These are phyloP conservation scores for Pleurotus giganteus DNA, from an alignment of 768 basidiomycete species.

Conservation along the genomic window DNA sequence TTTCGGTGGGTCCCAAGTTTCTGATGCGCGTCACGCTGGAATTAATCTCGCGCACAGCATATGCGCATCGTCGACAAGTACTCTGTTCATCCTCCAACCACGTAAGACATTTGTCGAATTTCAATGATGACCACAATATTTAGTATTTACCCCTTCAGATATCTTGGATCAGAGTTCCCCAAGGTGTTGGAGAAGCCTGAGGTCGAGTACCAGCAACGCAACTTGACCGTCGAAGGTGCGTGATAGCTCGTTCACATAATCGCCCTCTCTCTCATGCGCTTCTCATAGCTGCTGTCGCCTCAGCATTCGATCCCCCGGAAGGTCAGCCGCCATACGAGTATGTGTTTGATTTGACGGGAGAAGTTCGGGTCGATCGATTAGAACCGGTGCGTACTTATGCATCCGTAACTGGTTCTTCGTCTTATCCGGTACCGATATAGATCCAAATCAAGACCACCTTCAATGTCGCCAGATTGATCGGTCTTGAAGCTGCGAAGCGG, in stretches of 20 bases:
- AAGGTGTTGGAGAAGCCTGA: conserved; percentile 62
- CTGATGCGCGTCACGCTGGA: conserved; percentile 15
- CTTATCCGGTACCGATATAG: conserved; percentile 31
- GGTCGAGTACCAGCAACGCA: conserved; percentile 81
- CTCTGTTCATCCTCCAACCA: conserved; percentile 71
- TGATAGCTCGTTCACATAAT: conserved; percentile 8
- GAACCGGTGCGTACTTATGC: conserved; percentile 54
- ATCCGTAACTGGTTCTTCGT: conserved; percentile 12
- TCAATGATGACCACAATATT: neutral
- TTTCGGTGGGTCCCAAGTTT: conserved; percentile 52
- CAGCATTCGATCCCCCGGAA: conserved; percentile 69
- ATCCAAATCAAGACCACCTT: conserved; percentile 79
- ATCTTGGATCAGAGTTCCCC: conserved; percentile 75
- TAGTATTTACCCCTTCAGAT: conserved; percentile 40
- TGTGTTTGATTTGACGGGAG: conserved; percentile 86
- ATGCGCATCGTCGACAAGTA: conserved; percentile 74
- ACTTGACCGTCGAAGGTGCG: conserved; percentile 72
- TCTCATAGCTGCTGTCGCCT: conserved; percentile 59
- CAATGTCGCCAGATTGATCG: conserved; percentile 64
- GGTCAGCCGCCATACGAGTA: conserved; percentile 71
- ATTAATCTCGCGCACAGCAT: conserved; percentile 39
- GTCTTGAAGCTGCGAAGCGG: conserved; percentile 75
- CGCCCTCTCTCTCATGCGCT: conserved; percentile 15
- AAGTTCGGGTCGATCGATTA: conserved; percentile 69
- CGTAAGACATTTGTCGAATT: conserved; percentile 38